Conservation (phyloP, 2,329 filamentous ascomycete genomes). For the Pseudogymnoascus sp. region DNA sequence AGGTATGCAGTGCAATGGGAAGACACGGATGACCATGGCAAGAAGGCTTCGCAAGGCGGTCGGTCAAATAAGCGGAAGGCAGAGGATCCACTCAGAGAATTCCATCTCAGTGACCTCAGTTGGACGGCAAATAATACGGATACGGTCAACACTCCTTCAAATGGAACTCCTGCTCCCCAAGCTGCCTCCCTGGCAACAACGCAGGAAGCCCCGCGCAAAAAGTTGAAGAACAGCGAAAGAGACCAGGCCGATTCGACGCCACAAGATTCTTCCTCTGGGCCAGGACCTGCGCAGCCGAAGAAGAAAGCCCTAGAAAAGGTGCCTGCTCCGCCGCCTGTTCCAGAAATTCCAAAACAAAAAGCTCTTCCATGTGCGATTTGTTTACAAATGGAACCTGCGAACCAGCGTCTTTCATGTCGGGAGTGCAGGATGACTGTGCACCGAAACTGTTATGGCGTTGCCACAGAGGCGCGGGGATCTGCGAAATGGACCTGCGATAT, state of each 20-base stretch:
- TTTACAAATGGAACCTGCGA: slow-evolving; percentile 60
- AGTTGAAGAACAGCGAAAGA: slow-evolving; percentile 50
- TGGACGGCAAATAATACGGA: slow-evolving; percentile 29
- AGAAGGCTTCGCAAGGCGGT: slow-evolving; percentile 75
- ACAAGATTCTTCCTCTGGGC: slow-evolving; percentile 34
- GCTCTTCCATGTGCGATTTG: slow-evolving; percentile 74
- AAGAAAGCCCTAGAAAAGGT: slow-evolving; percentile 47
- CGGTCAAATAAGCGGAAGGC: slow-evolving; percentile 81
- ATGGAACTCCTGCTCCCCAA: slow-evolving; percentile 20
- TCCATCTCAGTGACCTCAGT: slow-evolving; percentile 56
- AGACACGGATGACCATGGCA: slow-evolving; percentile 81
- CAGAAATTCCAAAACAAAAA: neutral
- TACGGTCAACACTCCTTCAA: slow-evolving; percentile 17
- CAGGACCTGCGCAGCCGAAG: slow-evolving; percentile 33
- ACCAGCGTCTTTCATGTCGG: slow-evolving; percentile 66
- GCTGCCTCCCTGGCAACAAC: slow-evolving; percentile 23
- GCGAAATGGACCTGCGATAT: slow-evolving; percentile 93
- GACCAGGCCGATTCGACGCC: slow-evolving; percentile 38
- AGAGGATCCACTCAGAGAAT: slow-evolving; percentile 66
- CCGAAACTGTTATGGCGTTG: slow-evolving; percentile 82
- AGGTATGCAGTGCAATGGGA: slow-evolving; percentile 96
- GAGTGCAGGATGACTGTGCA: slow-evolving; percentile 91
- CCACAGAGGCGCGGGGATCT: slow-evolving; percentile 54
- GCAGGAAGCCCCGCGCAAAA: slow-evolving; percentile 55
- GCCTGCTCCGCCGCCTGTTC: slow-evolving; percentile 18